phyloP scores from a whole-genome alignment of 2,329 filamentous ascomycete species.

The Verticillium dahliae region DNA sequence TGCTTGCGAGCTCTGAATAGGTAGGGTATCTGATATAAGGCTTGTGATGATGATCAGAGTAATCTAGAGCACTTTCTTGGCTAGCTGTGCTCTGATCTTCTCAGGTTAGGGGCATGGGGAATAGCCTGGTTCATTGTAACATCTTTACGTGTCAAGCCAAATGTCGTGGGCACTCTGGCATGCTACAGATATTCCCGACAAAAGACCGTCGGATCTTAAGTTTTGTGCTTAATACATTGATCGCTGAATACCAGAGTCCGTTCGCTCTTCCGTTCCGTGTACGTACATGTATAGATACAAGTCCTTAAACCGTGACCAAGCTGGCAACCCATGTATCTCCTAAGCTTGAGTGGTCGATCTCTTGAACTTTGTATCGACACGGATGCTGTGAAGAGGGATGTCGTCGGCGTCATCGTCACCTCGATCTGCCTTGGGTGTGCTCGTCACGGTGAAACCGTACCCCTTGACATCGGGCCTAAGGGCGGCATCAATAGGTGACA shows the following conservation, averaged over 20 bases:
- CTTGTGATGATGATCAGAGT: too few relatives aligned
- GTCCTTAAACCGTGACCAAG: neutral
- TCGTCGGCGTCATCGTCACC: slow-evolving; percentile 25
- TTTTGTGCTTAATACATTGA: too few relatives aligned
- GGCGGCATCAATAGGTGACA: slow-evolving; percentile 11
- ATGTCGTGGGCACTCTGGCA: too few relatives aligned
- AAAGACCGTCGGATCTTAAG: too few relatives aligned
- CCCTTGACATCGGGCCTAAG: slow-evolving; percentile 25
- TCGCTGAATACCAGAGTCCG: neutral
- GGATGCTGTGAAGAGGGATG: slow-evolving; percentile 29
- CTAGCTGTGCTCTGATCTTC: too few relatives aligned
- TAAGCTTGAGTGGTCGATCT: slow-evolving; percentile 12
- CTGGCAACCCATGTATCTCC: neutral
- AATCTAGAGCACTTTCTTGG: too few relatives aligned
- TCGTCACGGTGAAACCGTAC: slow-evolving; percentile 22
- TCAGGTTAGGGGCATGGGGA: too few relatives aligned
- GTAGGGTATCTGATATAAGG: too few relatives aligned
- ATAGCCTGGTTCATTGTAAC: too few relatives aligned
- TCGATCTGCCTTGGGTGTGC: slow-evolving; percentile 18
- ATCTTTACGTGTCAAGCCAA: too few relatives aligned
- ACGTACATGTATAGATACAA: neutral
- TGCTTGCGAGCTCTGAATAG: too few relatives aligned
- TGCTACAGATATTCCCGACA: too few relatives aligned
- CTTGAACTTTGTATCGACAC: slow-evolving; percentile 28
- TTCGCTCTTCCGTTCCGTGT: neutral